Percentiles rank a stretch among this genome's conserved stretches.
phyloP scores from a whole-genome alignment of 192 early-diverging fungal genomes.

The Gonapodya sp. region DNA sequence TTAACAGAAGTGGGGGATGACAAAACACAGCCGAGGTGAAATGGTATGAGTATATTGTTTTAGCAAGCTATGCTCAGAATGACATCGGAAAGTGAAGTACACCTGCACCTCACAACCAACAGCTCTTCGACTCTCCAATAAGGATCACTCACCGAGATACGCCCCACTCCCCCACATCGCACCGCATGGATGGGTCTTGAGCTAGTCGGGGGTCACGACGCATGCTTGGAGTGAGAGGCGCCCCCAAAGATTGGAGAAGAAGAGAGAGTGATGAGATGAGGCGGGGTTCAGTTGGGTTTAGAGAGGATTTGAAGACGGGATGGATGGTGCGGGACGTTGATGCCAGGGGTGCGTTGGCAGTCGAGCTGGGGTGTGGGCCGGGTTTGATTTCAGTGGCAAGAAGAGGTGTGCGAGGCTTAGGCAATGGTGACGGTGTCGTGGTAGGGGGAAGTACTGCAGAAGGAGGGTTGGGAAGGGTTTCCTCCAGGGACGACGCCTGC shows the following conservation, averaged over 20 bases:
- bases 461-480: too few relatives aligned
- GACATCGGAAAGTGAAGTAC: too few relatives aligned
- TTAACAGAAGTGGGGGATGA: too few relatives aligned
- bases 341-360: too few relatives aligned
- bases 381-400: background rate
- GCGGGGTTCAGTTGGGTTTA: background rate
- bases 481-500: too few relatives aligned
- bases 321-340: too few relatives aligned
- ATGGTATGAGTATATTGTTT: too few relatives aligned
- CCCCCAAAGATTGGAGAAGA: background rate
- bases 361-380: too few relatives aligned
- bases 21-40: too few relatives aligned
- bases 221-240: background rate
- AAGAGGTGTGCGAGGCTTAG: too few relatives aligned
- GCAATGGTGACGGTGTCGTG: background rate
- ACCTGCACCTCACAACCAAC: too few relatives aligned
- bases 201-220: background rate
- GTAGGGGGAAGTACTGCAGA: background rate
- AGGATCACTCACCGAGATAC: background rate
- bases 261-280: background rate
- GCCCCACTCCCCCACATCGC: background rate
- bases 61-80: too few relatives aligned
- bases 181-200: background rate
- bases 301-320: background rate
- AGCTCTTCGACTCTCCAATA: background rate